These are phyloP conservation scores for Ganoderma resinaceum DNA, from an alignment of 1,284 basidiomycete genomes.

Conservation along the genomic window DNA sequence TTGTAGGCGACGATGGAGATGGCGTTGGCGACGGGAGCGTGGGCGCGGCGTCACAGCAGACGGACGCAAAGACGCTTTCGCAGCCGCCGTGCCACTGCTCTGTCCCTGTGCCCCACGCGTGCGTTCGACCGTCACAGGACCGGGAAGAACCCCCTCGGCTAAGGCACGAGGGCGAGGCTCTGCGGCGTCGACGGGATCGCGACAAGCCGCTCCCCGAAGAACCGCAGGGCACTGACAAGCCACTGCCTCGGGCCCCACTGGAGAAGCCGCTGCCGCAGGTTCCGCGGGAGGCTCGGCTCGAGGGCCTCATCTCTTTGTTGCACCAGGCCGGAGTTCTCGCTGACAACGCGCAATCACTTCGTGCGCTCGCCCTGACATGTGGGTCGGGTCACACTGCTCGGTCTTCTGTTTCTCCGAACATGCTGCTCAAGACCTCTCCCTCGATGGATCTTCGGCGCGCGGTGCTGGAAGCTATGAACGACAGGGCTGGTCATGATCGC, in stretches of 20 bases:
- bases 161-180: not conserved
- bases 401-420: not conserved
- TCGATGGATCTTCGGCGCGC: conserved; percentile 4
- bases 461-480: not conserved
- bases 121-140: not conserved
- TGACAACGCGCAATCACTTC: not conserved
- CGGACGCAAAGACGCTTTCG: not conserved
- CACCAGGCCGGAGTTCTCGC: not conserved
- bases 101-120: not conserved
- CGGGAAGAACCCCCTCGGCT: not conserved
- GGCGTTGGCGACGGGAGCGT: not conserved
- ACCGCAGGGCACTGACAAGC: not conserved
- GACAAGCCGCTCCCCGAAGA: not conserved
- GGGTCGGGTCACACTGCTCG: not conserved
- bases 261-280: not conserved
- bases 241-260: not conserved
- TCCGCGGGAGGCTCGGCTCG: not conserved
- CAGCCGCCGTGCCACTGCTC: not conserved
- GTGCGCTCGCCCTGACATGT: not conserved
- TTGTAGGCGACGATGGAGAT: not conserved
- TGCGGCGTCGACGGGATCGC: not conserved
- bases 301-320: not conserved
- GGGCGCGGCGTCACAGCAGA: conserved; percentile 2
- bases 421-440: not conserved
- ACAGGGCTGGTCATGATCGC: not conserved